These are phyloP conservation scores for Ceratocystis lukuohia DNA, from an alignment of 2,329 filamentous ascomycete genomes.

Conservation along the genomic window DNA sequence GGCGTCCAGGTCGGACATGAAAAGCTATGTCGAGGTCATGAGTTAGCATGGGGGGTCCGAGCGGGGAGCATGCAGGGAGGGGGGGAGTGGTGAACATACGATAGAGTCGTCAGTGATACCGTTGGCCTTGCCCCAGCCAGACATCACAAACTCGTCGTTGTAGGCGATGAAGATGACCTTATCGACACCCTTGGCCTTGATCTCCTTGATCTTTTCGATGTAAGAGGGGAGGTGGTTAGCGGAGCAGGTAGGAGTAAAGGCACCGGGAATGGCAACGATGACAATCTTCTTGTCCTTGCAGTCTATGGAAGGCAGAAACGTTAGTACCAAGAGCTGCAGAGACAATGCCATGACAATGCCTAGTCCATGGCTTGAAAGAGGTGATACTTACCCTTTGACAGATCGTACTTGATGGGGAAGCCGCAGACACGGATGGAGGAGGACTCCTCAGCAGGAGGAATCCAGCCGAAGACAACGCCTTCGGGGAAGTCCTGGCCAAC, in stretches of 20 bases:
- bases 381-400: constrained; percentile 49
- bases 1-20: constrained; percentile 56
- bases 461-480: constrained; percentile 70
- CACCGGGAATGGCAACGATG: constrained; percentile 47
- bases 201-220: constrained; percentile 54
- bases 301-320: constrained; percentile 27
- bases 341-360: background rate
- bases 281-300: constrained; percentile 44
- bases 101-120: constrained; percentile 54
- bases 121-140: constrained; percentile 83
- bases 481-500: constrained; percentile 73
- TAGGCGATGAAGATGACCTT: constrained; percentile 65
- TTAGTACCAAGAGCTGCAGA: background rate
- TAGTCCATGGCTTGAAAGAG: constrained; percentile 6
- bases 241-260: constrained; percentile 80
- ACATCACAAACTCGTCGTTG: constrained; percentile 83
- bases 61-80: constrained; percentile 15
- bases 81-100: constrained; percentile 28
- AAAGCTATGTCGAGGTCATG: constrained; percentile 38
- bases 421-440: constrained; percentile 62
- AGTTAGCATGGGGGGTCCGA: background rate
- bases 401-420: constrained; percentile 62
- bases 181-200: constrained; percentile 73
- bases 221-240: constrained; percentile 70
- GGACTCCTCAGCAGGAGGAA: constrained; percentile 59